These are phyloP conservation scores for Mimosa bimucronata DNA, from an alignment of 306 rosid genomes.

Conservation along the genomic window DNA sequence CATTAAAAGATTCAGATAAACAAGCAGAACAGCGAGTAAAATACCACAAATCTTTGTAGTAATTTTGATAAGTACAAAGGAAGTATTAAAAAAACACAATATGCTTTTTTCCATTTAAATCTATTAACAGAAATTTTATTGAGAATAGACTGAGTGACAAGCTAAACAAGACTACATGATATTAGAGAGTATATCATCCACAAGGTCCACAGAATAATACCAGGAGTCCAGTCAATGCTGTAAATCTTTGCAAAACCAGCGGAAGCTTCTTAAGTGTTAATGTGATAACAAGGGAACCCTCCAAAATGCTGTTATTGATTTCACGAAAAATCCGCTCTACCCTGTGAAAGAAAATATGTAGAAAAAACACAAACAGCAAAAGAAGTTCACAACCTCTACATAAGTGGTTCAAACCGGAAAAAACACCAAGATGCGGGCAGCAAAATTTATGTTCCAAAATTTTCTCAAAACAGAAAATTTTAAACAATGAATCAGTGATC, in stretches of 20 bases:
- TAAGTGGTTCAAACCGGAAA: slow-evolving; percentile 19
- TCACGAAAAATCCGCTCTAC: slow-evolving; percentile 88
- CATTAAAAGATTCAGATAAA: background rate
- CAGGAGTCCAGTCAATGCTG: slow-evolving; percentile 95
- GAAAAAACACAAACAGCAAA: background rate
- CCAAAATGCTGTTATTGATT: slow-evolving; percentile 71
- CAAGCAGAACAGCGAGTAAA: background rate
- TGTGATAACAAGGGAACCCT: slow-evolving; percentile 75
- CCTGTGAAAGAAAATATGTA: slow-evolving; percentile 56
- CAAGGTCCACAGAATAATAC: slow-evolving; percentile 49
- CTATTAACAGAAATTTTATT: background rate
- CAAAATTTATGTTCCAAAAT: background rate
- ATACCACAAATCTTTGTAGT: background rate
- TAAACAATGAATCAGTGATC: background rate
- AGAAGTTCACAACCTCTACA: background rate
- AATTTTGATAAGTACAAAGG: background rate
- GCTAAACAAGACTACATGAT: background rate
- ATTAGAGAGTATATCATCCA: background rate
- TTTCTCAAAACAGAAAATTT: background rate
- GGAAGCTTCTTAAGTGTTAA: slow-evolving; percentile 73
- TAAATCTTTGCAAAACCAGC: slow-evolving; percentile 72
- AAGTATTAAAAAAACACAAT: slow-evolving; percentile 9
- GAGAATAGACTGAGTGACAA: background rate
- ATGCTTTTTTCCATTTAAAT: background rate
- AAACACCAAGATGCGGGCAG: slow-evolving; percentile 17